Percentiles rank a stretch among this genome's conserved stretches.
These are phyloP conservation scores for Lasiodiplodia citricola DNA, from an alignment of 2,329 filamentous ascomycete species.

Conservation along the genomic window DNA sequence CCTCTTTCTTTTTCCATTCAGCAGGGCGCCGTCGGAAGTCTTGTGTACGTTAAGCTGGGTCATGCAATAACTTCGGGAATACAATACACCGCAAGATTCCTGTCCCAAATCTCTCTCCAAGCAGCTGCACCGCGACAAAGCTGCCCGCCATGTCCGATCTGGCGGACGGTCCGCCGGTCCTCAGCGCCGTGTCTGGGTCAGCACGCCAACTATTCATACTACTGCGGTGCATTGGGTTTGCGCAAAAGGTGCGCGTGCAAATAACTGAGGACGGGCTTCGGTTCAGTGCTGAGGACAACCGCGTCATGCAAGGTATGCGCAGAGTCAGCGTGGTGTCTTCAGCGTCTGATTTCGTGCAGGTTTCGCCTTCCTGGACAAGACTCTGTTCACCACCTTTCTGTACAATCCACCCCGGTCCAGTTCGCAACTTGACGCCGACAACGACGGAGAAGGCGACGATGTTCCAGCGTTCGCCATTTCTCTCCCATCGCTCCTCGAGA, in stretches of 20 bases:
- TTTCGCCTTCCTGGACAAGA: conserved; percentile 83
- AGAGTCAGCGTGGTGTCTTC: neutral
- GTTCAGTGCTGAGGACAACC: conserved; percentile 85
- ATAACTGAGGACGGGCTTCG: conserved; percentile 85
- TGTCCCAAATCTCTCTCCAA: conserved; percentile 6
- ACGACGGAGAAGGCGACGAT: conserved; percentile 47
- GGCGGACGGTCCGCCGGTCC: conserved; percentile 57
- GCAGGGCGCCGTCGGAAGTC: conserved; percentile 35
- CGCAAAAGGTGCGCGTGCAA: conserved; percentile 68
- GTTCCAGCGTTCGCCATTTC: conserved; percentile 84
- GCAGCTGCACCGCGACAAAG: neutral
- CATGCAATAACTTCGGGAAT: conserved; percentile 41
- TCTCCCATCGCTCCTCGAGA: conserved; percentile 85
- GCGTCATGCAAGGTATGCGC: conserved; percentile 81
- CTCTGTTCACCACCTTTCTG: conserved; percentile 84
- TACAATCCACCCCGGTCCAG: conserved; percentile 59
- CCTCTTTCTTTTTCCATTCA: conserved; percentile 32
- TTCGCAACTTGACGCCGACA: conserved; percentile 35
- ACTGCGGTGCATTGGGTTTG: conserved; percentile 67
- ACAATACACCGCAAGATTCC: conserved; percentile 28
- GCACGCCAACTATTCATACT: conserved; percentile 74
- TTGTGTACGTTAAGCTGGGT: conserved; percentile 42
- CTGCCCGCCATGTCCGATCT: neutral
- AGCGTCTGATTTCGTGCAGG: conserved; percentile 48
- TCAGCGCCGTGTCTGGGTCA: conserved; percentile 78